phyloP scores from a whole-genome alignment of 2,329 filamentous ascomycete species.

The Penicillium palitans region DNA sequence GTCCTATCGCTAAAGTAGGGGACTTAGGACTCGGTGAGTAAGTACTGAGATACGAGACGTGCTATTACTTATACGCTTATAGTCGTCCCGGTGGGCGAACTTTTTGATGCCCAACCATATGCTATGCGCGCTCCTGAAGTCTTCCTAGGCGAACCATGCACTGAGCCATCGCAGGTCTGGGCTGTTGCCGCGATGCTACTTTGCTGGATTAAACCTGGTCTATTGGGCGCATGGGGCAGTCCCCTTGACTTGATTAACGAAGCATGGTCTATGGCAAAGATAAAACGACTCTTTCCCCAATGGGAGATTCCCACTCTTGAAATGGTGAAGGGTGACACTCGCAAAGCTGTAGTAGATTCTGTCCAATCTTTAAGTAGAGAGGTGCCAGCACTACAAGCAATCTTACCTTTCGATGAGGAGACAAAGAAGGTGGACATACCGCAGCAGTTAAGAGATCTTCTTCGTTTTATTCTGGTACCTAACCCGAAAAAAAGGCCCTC shows the following conservation, averaged over 20 bases:
- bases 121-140: neutral
- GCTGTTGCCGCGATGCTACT: slow-evolving; percentile 1
- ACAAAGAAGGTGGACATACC: neutral
- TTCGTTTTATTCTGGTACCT: neutral
- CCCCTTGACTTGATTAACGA: neutral
- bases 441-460: neutral
- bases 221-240: neutral
- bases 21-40: neutral
- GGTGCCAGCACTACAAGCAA: neutral
- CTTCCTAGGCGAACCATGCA: neutral
- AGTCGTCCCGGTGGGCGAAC: neutral
- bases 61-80: neutral
- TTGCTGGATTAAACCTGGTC: slow-evolving; percentile 1
- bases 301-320: neutral
- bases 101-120: neutral
- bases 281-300: neutral
- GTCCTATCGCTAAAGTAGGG: neutral
- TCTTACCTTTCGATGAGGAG: neutral
- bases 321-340: no score
- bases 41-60: neutral
- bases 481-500: neutral
- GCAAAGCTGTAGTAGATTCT: neutral
- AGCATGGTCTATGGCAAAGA: neutral
- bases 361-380: neutral
- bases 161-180: neutral